A percentile compares a stretch with the other conserved stretches of the same genome.
Conservation (phyloP, 768 basidiomycete genomes). For the Naematelia encephala region DNA sequence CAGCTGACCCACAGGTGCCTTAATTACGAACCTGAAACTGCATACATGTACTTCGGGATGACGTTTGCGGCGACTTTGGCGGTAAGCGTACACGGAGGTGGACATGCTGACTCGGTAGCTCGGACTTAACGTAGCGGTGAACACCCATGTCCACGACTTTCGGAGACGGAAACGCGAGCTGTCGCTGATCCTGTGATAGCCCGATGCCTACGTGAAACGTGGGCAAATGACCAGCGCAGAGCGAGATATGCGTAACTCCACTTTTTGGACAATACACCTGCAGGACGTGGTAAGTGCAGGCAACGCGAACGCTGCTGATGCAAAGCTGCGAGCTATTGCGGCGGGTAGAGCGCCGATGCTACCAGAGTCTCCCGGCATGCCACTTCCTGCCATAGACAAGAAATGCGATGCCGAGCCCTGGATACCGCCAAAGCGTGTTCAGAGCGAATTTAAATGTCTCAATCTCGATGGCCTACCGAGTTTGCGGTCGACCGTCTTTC, state of each 20-base stretch:
- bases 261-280: conserved; percentile 4
- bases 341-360: conserved; percentile 3
- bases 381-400: conserved; percentile 8
- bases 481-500: conserved; percentile 12
- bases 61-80: conserved; percentile 6
- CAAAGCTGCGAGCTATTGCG: neutral
- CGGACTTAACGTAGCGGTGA: too few relatives aligned
- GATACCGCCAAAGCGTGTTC: neutral
- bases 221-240: conserved; percentile 4
- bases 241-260: neutral
- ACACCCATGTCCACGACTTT: too few relatives aligned
- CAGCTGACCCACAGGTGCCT: neutral
- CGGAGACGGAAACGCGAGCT: too few relatives aligned
- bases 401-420: conserved; percentile 5
- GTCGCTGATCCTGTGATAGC: too few relatives aligned
- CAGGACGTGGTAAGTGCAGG: conserved; percentile 1
- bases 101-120: too few relatives aligned
- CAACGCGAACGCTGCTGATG: neutral
- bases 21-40: conserved; percentile 7
- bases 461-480: neutral
- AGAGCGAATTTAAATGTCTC: neutral
- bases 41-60: conserved; percentile 13
- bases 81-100: too few relatives aligned
- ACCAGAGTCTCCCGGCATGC: neutral
- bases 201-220: neutral